Conservation (phyloP, 306 rosid species). For the Fragaria ananassa region DNA sequence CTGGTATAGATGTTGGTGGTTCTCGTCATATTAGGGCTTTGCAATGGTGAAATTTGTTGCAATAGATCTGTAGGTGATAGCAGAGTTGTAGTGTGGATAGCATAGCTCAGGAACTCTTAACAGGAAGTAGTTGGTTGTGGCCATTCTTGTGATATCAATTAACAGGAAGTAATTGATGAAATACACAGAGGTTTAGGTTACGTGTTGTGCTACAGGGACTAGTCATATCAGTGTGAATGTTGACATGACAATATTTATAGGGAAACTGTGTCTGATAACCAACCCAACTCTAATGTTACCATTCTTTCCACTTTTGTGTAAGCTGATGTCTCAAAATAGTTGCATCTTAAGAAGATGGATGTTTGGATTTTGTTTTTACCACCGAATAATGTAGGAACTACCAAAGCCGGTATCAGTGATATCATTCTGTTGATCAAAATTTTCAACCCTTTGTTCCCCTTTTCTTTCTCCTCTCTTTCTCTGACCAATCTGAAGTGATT, state of each 20-base stretch:
- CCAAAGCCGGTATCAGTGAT: neutral
- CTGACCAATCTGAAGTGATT: neutral
- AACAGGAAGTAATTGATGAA: neutral
- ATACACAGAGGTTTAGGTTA: neutral
- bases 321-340: neutral
- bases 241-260: neutral
- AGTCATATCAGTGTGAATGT: neutral
- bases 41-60: neutral
- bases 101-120: neutral
- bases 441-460: neutral
- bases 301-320: neutral
- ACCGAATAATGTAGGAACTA: neutral
- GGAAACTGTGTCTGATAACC: neutral
- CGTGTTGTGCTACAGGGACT: neutral
- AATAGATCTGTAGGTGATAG: slow-evolving; percentile 1
- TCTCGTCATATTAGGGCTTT: neutral
- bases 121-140: neutral
- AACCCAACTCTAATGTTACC: neutral
- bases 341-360: neutral
- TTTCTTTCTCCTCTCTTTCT: neutral
- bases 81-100: neutral
- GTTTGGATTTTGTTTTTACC: neutral
- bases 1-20: neutral
- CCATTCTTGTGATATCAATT: neutral
- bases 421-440: neutral